phyloP scores from a whole-genome alignment of 148 eudicot genomes.

The Pharnaceum exiguum region DNA sequence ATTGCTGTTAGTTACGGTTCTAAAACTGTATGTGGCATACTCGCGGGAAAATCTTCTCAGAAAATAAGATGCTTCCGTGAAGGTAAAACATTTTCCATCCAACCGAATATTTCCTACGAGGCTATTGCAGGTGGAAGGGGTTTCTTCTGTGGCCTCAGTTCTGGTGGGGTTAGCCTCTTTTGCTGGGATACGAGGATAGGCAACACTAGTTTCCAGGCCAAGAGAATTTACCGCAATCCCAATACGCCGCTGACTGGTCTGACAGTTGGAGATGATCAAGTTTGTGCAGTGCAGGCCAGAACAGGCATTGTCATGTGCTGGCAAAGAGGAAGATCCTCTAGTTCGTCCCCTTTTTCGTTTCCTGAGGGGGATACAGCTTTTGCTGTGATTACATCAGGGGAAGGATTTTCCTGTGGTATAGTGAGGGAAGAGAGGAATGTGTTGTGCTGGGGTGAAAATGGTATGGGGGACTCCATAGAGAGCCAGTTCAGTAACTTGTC shows the following conservation, averaged over 20 bases:
- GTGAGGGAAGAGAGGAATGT: conserved; percentile 26
- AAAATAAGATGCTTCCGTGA: conserved; percentile 35
- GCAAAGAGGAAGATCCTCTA: conserved; percentile 15
- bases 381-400: conserved; percentile 38
- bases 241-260: conserved; percentile 24
- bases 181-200: conserved; percentile 40
- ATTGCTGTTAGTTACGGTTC: conserved; percentile 30
- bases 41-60: conserved; percentile 38
- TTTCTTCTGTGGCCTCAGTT: conserved; percentile 38
- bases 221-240: conserved; percentile 21
- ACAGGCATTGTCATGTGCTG: conserved; percentile 34
- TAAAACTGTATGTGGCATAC: conserved; percentile 41
- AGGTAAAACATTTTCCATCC: conserved; percentile 19
- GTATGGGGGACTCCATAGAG: conserved; percentile 40
- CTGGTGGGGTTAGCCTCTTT: conserved; percentile 36
- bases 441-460: conserved; percentile 47
- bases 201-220: conserved; percentile 14
- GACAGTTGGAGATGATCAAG: conserved; percentile 29
- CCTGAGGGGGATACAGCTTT: conserved; percentile 22
- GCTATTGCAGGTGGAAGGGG: conserved; percentile 42
- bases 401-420: conserved; percentile 52
- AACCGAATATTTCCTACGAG: conserved; percentile 33
- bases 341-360: conserved; percentile 4
- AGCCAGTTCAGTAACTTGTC: conserved; percentile 33
- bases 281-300: conserved; percentile 37